phyloP scores from a whole-genome alignment of 805 yeast genomes.

The Kazachstania kunashirensis region DNA sequence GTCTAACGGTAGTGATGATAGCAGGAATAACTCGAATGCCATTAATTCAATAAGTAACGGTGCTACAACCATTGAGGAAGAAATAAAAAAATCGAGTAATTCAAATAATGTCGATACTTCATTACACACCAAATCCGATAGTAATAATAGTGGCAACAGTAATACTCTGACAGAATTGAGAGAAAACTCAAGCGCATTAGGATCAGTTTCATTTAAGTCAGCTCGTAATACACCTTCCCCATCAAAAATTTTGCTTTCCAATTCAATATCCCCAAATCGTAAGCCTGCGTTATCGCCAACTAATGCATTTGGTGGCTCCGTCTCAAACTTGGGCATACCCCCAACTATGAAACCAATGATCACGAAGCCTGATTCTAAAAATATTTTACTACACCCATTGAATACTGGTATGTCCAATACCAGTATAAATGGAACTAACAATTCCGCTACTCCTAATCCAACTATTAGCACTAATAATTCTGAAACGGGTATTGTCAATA shows the following conservation, averaged over 20 bases:
- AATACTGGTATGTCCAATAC: conserved; percentile 19
- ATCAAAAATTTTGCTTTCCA: conserved; percentile 30
- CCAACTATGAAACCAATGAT: conserved; percentile 33
- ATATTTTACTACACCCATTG: conserved; percentile 28
- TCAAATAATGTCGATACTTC: background rate
- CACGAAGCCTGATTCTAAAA: conserved; percentile 15
- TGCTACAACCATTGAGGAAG: conserved; percentile 1
- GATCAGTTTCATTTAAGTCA: conserved; percentile 2
- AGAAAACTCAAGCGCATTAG: conserved; percentile 7
- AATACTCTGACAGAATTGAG: conserved; percentile 9
- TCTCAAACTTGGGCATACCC: conserved; percentile 22
- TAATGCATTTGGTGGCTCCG: background rate
- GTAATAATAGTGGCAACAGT: conserved; percentile 6
- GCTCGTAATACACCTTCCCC: conserved; percentile 40
- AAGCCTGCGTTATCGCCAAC: conserved; percentile 18
- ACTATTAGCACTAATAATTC: background rate
- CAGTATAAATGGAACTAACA: conserved; percentile 1
- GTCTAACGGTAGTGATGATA: background rate
- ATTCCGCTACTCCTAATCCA: conserved; percentile 1
- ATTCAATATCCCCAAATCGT: conserved; percentile 15
- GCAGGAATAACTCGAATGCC: too few species aligned
- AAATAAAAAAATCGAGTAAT: background rate
- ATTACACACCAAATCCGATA: conserved; percentile 3
- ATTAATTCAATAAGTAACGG: background rate
- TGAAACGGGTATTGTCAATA: too few species aligned